Base-by-base conservation (phyloP, 176 grass and related monocot species). In the Musa itinerans region DNA sequence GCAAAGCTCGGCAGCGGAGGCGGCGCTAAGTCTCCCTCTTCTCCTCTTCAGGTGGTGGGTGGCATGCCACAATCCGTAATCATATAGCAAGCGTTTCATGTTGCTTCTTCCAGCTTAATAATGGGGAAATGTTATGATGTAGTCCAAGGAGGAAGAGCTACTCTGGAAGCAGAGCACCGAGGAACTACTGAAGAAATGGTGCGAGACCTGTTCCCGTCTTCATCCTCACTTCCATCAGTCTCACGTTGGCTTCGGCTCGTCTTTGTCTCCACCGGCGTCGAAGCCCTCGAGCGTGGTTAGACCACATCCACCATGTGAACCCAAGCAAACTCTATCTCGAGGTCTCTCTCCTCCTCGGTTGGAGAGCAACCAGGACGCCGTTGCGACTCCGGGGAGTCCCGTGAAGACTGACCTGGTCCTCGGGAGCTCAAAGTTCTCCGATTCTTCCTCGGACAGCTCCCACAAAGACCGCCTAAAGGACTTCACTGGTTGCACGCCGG, bases 331-430 rank as follows among this genome's bases (percentile, higher is more conserved):
- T 43, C 79, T 81, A 29, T 72, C 74, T 54, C 63, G 12, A 72
- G 64, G 62, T 65, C 56, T 43, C 53, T 53, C 63, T 5, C 12
- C 43, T 20, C 87, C 92, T 80, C 89, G 83, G 70, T 79, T 86
- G 83, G 85, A 75, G 58, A 74, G 77, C 20, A 79, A 2, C 14
- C 78, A 69, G 81, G 78, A 90, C 59, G 90, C 87, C 54, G 68
- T 81, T 8, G 74, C 48, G 21, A 54, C 83, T 7, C 85, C 93
- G 0, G 79, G 74, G 26, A 96, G 89, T 87, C 93, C 81, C 1
- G 93, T 96, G 86, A 96, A 88, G 85, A 96, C 89, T 0, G 93
- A 96, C 67, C 87, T 96, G 74, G 84, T 73, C 52, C 89, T 96
- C 27, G 85, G 89, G 71, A 69, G 49, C 20, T 77, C 78, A 54